Base-by-base conservation (phyloP, 106 monocot species). In the Ottelia alismoides region DNA sequence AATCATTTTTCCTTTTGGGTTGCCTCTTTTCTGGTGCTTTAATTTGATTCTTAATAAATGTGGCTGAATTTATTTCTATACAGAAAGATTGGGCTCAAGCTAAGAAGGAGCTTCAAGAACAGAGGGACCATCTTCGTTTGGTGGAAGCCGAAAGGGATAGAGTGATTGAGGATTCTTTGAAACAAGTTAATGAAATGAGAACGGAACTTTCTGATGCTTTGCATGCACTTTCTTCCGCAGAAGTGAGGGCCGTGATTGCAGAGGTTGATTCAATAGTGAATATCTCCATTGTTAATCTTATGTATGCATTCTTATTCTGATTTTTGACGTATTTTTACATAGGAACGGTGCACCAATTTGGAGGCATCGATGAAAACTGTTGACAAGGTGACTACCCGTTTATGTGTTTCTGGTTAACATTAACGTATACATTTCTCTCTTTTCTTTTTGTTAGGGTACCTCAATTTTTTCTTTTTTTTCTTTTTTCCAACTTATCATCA, bases 61-160 rank as follows among this genome's bases (percentile, higher is more conserved):
- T n/a, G n/a, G n/a, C n/a, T n/a, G n/a, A 26, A 35, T 52, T 22
- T 35, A 35, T 24, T 55, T 55, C 0, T 30, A 2, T 62, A 0
- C 28, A 93, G 88, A 83, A 70, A 55, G 85, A 98, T 16, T 98
- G 85, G 98, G 82, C 90, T 20, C 79, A 98, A 58, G 74, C 64
- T 26, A 98, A 90, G 51, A 83, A 72, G 28, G 98, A 98, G 46
- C 79, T 98, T 70, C 98, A 86, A 70, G 85, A 90, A 56, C 82
- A 79, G 61, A 68, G 81, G 25, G 90, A 85, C 60, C 89, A 51
- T 58, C 70, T 82, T 57, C 85, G 89, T 25, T 22, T 45, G 22
- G 25, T 98, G 20, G 73, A 76, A 19, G 58, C 55, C 57, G 90
- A 90, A 6, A 90, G 71, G 63, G 78, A 98, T 52, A 85, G 52